A percentile compares a stretch with the other conserved stretches of the same genome.
These are phyloP conservation scores for Yamadazyma ubonensis DNA, from an alignment of 805 yeast genomes.

Conservation along the genomic window DNA sequence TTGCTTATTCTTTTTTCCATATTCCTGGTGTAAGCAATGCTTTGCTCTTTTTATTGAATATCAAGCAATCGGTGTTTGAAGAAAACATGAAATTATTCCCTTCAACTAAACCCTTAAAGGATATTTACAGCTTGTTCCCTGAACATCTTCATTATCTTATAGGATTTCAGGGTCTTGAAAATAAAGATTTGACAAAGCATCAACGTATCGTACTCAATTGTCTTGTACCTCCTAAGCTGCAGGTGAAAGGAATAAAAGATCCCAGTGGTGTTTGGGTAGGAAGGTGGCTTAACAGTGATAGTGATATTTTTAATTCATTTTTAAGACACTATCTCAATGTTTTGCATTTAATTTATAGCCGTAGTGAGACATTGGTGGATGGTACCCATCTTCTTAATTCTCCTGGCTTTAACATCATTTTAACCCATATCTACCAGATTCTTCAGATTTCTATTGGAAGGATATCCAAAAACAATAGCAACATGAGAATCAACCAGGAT, in stretches of 20 bases:
- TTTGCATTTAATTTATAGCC: constrained; percentile 2
- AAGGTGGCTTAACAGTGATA: constrained; percentile 57
- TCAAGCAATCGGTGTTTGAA: constrained; percentile 48
- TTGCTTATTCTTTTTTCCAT: constrained; percentile 60
- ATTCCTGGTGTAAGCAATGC: constrained; percentile 58
- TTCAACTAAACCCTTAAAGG: neutral
- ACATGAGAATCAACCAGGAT: constrained; percentile 8
- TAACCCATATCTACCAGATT: constrained; percentile 48
- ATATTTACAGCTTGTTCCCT: constrained; percentile 25
- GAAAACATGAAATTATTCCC: constrained; percentile 10
- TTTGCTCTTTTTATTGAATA: constrained; percentile 53
- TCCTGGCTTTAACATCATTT: constrained; percentile 48
- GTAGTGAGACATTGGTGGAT: neutral
- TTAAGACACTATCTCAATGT: constrained; percentile 54
- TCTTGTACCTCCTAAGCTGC: constrained; percentile 40
- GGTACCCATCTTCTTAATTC: constrained; percentile 19
- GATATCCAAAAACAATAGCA: constrained; percentile 19
- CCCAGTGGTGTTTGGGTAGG: constrained; percentile 63
- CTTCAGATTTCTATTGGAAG: constrained; percentile 30
- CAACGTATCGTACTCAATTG: constrained; percentile 33
- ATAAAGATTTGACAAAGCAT: constrained; percentile 24
- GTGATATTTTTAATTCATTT: constrained; percentile 60
- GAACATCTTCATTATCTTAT: constrained; percentile 29
- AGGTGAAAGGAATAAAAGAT: constrained; percentile 50
- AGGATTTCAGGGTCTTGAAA: constrained; percentile 27